A percentile compares a stretch with the other conserved stretches of the same genome.
Conservation (phyloP, 345 rosid species). For the Citrus mangshanensis region DNA sequence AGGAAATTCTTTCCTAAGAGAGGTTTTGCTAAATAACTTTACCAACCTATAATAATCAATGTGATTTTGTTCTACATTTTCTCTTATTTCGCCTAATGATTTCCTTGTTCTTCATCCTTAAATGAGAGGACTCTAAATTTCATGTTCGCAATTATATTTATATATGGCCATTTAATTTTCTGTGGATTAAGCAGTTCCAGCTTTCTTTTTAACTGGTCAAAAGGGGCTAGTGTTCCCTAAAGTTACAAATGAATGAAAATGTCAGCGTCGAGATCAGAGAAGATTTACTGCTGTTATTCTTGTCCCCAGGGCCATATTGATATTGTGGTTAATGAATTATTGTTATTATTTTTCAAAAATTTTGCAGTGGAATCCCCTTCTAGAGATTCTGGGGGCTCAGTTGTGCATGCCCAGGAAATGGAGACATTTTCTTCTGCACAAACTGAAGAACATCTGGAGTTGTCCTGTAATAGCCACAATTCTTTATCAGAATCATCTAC, state of each 20-base stretch:
- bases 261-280: neutral
- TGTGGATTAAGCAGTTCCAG: neutral
- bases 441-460: conserved; percentile 27
- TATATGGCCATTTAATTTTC: neutral
- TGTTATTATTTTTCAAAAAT: neutral
- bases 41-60: neutral
- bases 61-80: neutral
- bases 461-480: conserved; percentile 39
- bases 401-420: conserved; percentile 50
- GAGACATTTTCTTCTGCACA: conserved; percentile 40
- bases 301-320: neutral
- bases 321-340: neutral
- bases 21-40: neutral
- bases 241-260: neutral
- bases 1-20: neutral
- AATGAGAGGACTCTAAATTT: neutral
- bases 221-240: neutral
- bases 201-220: neutral
- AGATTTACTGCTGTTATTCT: neutral
- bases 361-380: conserved; percentile 53
- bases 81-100: neutral
- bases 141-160: neutral
- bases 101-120: neutral
- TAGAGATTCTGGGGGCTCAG: conserved; percentile 42
- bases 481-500: conserved; percentile 50